phyloP scores from a whole-genome alignment of 768 basidiomycete genomes.

The Trametes sanguinea region DNA sequence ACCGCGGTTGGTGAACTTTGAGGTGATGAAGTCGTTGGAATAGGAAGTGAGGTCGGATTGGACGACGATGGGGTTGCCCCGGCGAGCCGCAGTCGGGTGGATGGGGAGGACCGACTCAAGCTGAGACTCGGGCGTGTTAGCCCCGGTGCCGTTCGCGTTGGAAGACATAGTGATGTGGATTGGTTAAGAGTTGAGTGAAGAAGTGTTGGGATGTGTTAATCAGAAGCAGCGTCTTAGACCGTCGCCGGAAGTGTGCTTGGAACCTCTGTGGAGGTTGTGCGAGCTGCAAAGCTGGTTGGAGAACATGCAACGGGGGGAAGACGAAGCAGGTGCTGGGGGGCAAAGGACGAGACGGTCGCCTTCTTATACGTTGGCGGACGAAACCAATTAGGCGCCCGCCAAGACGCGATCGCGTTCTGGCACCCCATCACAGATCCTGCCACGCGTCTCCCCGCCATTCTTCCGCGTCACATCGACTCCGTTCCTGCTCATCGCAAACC shows the following conservation, averaged over 20 bases:
- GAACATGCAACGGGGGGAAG: slow-evolving; percentile 71
- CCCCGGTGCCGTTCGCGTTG: slow-evolving; percentile 50
- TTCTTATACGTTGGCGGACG: slow-evolving; percentile 6
- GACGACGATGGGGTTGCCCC: slow-evolving; percentile 74
- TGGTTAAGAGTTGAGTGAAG: not conserved
- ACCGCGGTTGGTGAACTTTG: slow-evolving; percentile 81
- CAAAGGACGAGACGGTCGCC: not conserved
- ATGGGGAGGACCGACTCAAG: slow-evolving; percentile 69
- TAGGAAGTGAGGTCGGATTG: slow-evolving; percentile 81
- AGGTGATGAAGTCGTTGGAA: slow-evolving; percentile 78
- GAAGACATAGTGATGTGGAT: slow-evolving; percentile 29
- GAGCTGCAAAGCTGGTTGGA: slow-evolving; percentile 89
- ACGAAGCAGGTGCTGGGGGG: slow-evolving; percentile 2
- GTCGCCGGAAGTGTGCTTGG: slow-evolving; percentile 77
- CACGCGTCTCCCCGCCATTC: not conserved
- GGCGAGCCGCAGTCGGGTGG: slow-evolving; percentile 85
- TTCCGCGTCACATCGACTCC: no score
- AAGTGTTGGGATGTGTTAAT: slow-evolving; percentile 20
- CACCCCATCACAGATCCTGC: not conserved
- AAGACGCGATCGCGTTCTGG: not conserved
- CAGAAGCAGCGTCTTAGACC: slow-evolving; percentile 52
- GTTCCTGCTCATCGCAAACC: no score
- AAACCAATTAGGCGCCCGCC: slow-evolving; percentile 1
- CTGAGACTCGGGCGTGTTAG: slow-evolving; percentile 70
- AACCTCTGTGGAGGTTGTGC: slow-evolving; percentile 88